phyloP scores from a whole-genome alignment of 2,329 filamentous ascomycete species.

The Thelonectria discophora region DNA sequence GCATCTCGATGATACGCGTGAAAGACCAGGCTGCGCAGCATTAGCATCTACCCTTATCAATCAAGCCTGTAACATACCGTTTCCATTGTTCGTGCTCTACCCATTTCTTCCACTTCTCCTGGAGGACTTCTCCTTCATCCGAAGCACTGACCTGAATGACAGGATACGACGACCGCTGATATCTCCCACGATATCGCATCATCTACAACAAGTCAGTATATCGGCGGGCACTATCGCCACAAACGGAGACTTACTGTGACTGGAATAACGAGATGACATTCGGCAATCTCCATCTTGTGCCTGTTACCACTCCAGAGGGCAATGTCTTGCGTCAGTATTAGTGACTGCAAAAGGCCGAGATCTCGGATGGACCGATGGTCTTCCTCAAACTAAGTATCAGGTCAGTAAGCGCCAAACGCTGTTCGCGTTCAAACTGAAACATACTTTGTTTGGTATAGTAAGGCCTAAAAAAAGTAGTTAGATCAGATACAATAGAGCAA shows the following conservation, averaged over 20 bases:
- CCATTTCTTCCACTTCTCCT: constrained; percentile 74
- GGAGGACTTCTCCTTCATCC: constrained; percentile 65
- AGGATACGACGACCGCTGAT: constrained; percentile 64
- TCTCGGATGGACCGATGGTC: constrained; percentile 58
- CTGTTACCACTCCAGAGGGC: constrained; percentile 64
- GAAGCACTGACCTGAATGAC: constrained; percentile 59
- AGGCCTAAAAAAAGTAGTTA: constrained; percentile 37
- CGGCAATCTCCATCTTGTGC: constrained; percentile 65
- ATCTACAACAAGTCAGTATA: constrained; percentile 49
- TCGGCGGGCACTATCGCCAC: background rate
- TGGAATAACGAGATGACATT: constrained; percentile 58
- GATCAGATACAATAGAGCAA: background rate
- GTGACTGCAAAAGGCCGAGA: constrained; percentile 58
- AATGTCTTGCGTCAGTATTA: constrained; percentile 59
- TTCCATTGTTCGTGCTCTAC: constrained; percentile 72
- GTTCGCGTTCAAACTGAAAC: background rate
- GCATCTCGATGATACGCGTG: constrained; percentile 72
- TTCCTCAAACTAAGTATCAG: constrained; percentile 55
- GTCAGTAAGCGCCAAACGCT: constrained; percentile 9
- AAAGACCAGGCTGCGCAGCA: constrained; percentile 62
- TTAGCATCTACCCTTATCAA: constrained; percentile 16
- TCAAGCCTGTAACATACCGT: constrained; percentile 50
- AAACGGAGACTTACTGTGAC: constrained; percentile 50
- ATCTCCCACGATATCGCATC: constrained; percentile 66
- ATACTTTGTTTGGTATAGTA: constrained; percentile 44